Conservation (phyloP, 805 yeast species). For the Phaffomyces opuntiae region DNA sequence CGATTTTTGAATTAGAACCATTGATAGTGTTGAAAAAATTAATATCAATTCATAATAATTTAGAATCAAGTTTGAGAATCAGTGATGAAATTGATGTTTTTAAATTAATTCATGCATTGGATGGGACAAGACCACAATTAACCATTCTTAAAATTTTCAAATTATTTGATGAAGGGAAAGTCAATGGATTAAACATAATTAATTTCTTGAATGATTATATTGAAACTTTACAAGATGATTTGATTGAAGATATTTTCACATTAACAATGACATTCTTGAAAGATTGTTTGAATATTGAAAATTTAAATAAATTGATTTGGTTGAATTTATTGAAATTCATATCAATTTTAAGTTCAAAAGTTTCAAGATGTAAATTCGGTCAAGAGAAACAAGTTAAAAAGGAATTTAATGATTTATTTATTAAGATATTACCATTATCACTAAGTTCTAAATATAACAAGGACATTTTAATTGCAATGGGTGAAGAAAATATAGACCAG, state of each 20-base stretch:
- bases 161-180: conserved; percentile 30
- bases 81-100: conserved; percentile 32
- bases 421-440: conserved; percentile 28
- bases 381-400: conserved; percentile 51
- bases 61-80: neutral
- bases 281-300: conserved; percentile 40
- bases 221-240: conserved; percentile 62
- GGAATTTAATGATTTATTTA: conserved; percentile 43
- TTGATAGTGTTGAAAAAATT: conserved; percentile 66
- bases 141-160: conserved; percentile 65
- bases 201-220: conserved; percentile 48
- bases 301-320: conserved; percentile 38
- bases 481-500: neutral
- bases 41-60: conserved; percentile 29
- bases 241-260: conserved; percentile 72
- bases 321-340: conserved; percentile 49
- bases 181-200: conserved; percentile 9
- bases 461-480: conserved; percentile 13
- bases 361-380: conserved; percentile 53
- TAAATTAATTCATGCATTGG: conserved; percentile 68
- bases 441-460: conserved; percentile 18
- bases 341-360: conserved; percentile 45
- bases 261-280: conserved; percentile 51
- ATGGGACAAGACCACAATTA: conserved; percentile 72
- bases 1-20: conserved; percentile 60